Conservation (phyloP, 2,329 filamentous ascomycete genomes). For the Verticillium nubilum region DNA sequence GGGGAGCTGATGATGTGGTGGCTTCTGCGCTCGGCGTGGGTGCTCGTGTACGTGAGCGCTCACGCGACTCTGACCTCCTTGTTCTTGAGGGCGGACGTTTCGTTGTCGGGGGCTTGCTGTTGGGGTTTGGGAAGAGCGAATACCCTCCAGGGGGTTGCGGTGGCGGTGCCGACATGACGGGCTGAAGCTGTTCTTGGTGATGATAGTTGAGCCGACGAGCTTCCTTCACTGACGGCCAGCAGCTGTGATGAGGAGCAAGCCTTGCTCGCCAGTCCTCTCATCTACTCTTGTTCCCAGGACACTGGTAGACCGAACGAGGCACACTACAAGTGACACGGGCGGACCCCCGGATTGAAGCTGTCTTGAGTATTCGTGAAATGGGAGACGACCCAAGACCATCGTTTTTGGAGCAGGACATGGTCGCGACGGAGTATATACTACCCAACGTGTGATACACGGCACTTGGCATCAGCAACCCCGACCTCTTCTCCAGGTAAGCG, state of each 20-base stretch:
- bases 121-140: constrained; percentile 52
- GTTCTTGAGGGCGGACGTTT: constrained; percentile 35
- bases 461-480: neutral
- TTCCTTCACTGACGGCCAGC: constrained; percentile 4
- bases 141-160: constrained; percentile 38
- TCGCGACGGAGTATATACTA: neutral
- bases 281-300: constrained; percentile 3
- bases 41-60: constrained; percentile 21
- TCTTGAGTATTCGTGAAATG: neutral
- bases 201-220: neutral
- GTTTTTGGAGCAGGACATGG: neutral
- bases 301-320: neutral
- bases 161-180: constrained; percentile 30
- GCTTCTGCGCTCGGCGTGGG: constrained; percentile 26
- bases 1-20: constrained; percentile 18
- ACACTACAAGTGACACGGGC: neutral
- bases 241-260: neutral
- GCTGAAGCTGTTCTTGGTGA: neutral
- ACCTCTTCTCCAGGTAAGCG: constrained; percentile 9
- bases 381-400: neutral
- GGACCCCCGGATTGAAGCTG: neutral
- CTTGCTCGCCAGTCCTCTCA: neutral
- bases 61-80: constrained; percentile 29
- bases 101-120: constrained; percentile 31
- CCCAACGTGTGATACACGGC: neutral